A percentile compares a stretch with the other conserved stretches of the same genome.
These are phyloP conservation scores for Pseudonitzschia delicatissima DNA, from an alignment of 108 stramenopile species.

Conservation along the genomic window DNA sequence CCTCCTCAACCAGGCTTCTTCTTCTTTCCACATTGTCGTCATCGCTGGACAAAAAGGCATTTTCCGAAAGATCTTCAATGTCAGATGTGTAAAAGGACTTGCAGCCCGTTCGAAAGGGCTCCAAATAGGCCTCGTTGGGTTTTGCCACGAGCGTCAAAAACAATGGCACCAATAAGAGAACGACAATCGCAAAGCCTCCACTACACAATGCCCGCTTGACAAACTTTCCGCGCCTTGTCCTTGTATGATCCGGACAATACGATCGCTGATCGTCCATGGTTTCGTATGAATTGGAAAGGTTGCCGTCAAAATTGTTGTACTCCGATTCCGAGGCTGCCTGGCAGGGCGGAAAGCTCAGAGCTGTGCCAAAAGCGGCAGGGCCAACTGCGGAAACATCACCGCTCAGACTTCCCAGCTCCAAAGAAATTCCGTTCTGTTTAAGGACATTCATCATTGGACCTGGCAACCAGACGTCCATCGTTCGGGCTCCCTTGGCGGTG, in stretches of 20 bases:
- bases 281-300: constrained; percentile 4
- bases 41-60: neutral
- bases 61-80: constrained; percentile 25
- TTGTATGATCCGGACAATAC: neutral
- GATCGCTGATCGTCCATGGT: constrained; percentile 8
- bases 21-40: constrained; percentile 13
- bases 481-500: constrained; percentile 4
- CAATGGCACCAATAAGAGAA: constrained; percentile 1
- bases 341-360: neutral
- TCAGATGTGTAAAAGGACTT: constrained; percentile 41
- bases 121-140: constrained; percentile 29
- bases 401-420: neutral
- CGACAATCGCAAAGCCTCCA: neutral
- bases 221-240: constrained; percentile 2
- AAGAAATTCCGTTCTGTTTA: neutral
- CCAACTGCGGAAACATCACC: neutral
- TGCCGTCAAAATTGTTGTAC: constrained; percentile 1
- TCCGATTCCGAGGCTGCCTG: neutral
- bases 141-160: constrained; percentile 15
- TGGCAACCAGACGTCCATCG: constrained; percentile 9
- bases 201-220: neutral
- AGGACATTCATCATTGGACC: constrained; percentile 1
- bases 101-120: constrained; percentile 49
- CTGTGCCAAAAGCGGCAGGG: neutral
- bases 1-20: neutral